Conservation (phyloP, 495 filamentous ascomycete species). For the Neurospora africana region DNA sequence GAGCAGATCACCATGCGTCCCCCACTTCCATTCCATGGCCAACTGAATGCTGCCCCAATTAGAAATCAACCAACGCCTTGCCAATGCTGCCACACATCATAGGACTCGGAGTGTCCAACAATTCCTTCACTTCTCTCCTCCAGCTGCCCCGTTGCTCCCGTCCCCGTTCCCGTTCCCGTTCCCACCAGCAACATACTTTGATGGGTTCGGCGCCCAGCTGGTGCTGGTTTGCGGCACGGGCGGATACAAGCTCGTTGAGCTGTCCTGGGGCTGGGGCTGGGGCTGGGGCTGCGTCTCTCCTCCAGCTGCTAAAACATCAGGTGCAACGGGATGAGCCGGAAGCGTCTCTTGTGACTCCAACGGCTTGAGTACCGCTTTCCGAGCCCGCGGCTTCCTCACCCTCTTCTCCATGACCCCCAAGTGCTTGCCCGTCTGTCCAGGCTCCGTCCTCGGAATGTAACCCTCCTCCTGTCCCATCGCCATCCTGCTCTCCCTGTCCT, state of each 20-base stretch:
- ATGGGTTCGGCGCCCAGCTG: not conserved
- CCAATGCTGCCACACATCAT: not conserved
- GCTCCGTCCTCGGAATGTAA: constrained; percentile 10
- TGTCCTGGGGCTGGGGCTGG: not conserved
- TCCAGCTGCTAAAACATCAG: not conserved
- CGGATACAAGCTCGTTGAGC: not conserved
- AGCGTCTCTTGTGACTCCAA: not conserved
- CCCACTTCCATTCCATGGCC: too few species aligned
- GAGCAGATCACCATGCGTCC: not conserved
- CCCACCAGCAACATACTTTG: not conserved
- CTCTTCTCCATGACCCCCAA: not conserved
- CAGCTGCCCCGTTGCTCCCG: not conserved
- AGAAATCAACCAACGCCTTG: not conserved
- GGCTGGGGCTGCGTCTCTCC: not conserved
- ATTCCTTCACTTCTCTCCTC: not conserved
- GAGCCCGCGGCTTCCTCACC: not conserved
- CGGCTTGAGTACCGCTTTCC: not conserved
- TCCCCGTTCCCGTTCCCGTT: not conserved
- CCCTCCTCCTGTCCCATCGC: constrained; percentile 4
- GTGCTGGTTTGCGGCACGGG: not conserved
- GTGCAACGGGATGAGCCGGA: not conserved
- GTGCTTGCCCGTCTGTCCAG: constrained; percentile 12
- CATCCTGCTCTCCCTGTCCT: constrained; percentile 3
- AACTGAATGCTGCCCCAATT: too few species aligned
- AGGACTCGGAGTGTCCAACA: not conserved